phyloP scores from a whole-genome alignment of 2,329 filamentous ascomycete genomes.

The Penicillium sp. region DNA sequence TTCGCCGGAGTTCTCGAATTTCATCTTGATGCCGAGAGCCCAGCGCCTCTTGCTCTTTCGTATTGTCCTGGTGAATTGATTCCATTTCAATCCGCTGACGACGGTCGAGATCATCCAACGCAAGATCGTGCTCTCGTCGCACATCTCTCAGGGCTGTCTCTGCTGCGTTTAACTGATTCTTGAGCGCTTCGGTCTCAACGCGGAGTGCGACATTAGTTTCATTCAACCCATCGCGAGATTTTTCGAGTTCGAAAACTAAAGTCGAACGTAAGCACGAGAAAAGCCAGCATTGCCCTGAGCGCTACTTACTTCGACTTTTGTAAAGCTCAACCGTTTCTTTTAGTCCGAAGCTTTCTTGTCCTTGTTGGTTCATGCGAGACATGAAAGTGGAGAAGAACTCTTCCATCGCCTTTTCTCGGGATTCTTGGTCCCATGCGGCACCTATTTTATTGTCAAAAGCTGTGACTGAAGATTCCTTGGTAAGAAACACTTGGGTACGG shows the following conservation, averaged over 20 bases:
- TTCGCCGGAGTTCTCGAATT: constrained; percentile 58
- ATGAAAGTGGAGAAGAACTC: constrained; percentile 65
- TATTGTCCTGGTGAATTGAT: constrained; percentile 38
- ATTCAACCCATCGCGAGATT: constrained; percentile 46
- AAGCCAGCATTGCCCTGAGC: constrained; percentile 23
- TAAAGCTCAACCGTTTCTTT: constrained; percentile 70
- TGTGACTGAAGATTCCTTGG: constrained; percentile 68
- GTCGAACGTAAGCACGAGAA: constrained; percentile 1
- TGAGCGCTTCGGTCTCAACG: constrained; percentile 61
- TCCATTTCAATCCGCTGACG: constrained; percentile 47
- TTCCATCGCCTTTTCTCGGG: constrained; percentile 70
- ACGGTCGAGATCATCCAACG: constrained; percentile 48
- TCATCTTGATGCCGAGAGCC: constrained; percentile 62
- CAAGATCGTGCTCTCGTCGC: constrained; percentile 48
- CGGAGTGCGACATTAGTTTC: constrained; percentile 53
- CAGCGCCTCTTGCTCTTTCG: constrained; percentile 53
- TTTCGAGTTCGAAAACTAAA: constrained; percentile 55
- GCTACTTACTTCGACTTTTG: constrained; percentile 61
- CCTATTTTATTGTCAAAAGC: constrained; percentile 42
- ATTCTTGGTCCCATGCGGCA: constrained; percentile 65
- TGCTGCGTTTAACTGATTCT: constrained; percentile 46
- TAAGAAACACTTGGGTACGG: constrained; percentile 51
- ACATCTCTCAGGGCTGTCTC: constrained; percentile 49
- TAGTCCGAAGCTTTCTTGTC: constrained; percentile 60
- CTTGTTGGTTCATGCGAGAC: constrained; percentile 63